These are phyloP conservation scores for Aspergillus sp. DNA, from an alignment of 2,329 filamentous ascomycete species.

Conservation along the genomic window DNA sequence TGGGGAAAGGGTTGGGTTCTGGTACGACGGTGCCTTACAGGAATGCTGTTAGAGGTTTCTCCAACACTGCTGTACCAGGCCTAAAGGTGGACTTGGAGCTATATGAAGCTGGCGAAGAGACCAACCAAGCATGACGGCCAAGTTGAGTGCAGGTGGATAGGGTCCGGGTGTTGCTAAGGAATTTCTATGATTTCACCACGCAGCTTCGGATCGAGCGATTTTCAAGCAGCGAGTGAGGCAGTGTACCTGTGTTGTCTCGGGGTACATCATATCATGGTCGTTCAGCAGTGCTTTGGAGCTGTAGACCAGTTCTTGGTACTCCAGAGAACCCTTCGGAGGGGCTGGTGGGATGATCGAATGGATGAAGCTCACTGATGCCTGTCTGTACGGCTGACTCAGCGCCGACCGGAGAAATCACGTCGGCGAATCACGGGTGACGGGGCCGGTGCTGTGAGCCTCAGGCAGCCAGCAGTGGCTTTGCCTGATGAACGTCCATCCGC, in stretches of 20 bases:
- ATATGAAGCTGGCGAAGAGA: conserved; percentile 7
- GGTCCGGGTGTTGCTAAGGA: conserved; percentile 5
- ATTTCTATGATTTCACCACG: conserved; percentile 8
- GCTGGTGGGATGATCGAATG: conserved; percentile 16
- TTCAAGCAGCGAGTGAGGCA: background rate
- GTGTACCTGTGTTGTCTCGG: background rate
- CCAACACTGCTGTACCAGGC: background rate
- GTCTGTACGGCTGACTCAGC: background rate
- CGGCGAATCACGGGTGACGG: background rate
- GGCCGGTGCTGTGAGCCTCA: conserved; percentile 3
- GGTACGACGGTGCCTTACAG: background rate
- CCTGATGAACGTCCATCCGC: background rate
- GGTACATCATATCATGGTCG: background rate
- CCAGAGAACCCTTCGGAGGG: conserved; percentile 11
- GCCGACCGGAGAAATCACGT: conserved; percentile 1
- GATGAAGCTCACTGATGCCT: conserved; percentile 11
- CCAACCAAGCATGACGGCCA: conserved; percentile 11
- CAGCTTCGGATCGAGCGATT: background rate
- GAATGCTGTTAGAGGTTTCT: background rate
- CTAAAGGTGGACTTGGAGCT: background rate
- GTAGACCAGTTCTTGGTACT: background rate
- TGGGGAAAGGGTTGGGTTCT: background rate
- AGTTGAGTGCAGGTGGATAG: background rate
- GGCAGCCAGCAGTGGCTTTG: background rate
- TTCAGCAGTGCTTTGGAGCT: background rate